Evolutionary conservation across 2,329 filamentous ascomycete genomes (phyloP), one percentile per base, ranked within the genome.

Genomic region (Ceratocystiopsis sp.): DNA sequence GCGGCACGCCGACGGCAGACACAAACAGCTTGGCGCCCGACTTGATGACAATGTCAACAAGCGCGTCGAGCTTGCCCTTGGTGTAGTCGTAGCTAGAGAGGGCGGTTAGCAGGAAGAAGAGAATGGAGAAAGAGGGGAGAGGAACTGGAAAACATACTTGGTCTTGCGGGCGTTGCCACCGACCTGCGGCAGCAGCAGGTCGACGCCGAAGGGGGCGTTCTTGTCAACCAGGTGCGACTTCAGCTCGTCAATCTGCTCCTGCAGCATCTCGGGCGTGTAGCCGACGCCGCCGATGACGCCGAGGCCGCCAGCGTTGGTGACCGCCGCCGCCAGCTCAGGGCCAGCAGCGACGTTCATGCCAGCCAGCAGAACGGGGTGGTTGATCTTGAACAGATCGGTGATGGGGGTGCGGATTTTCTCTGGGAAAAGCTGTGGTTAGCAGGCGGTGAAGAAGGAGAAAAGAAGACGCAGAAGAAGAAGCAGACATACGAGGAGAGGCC

Each of bases 261-360:
- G 76, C 50, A 98, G 75, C 91, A 96, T 96, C 47, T 95, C 85
- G 54, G 91, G 91, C 44, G 86, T 95, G 70, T 98, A 98, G 51
- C 85, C 81, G 54, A 89, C 80, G 61, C 91, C 91, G 53, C 91
- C 91, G 55, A 98, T 89, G 55, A 98, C 91, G 66, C 91, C 91
- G 48, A 98, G 72, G 57, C 91, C 91, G 53, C 91, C 91, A 42
- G 91, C 91, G 64, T 98, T 95, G 53, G 89, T 93, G 54, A 98
- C 91, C 37, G 91, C 91, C 33, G 91, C 91, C 42, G 91, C 91
- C 57, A 98, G 79, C 72, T 86, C 93, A 44, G 91, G 91, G 41
- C 91, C 91, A 47, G 91, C 91, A 45, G 91, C 91, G 50, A 96
- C 91, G 72, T 98, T 96, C 91, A 98, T 98, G 61, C 91, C 91